Percentiles rank a stretch among this genome's conserved stretches.
Conservation (phyloP, 768 basidiomycete genomes). For the Coprinopsis sp. region DNA sequence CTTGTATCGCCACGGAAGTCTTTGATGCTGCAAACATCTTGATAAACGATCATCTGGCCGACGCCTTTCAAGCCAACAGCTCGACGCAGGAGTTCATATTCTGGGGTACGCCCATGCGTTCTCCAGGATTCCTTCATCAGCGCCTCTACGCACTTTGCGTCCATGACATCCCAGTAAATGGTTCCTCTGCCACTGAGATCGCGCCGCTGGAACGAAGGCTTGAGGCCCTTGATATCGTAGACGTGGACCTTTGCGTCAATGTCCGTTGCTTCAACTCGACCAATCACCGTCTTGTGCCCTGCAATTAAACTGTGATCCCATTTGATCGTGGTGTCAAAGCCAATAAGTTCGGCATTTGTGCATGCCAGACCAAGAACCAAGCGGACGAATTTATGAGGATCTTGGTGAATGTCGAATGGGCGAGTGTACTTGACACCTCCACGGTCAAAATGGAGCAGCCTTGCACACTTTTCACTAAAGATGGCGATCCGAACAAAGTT, state of each 20-base stretch:
- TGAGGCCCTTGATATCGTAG: neutral
- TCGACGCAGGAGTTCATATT: neutral
- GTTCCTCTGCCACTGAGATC: neutral
- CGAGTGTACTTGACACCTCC: neutral
- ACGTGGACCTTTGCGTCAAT: no score
- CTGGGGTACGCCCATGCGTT: neutral
- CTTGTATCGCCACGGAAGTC: neutral
- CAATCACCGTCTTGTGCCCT: no score
- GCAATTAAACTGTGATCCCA: no score
- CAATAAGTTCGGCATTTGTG: no score
- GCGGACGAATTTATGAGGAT: no score
- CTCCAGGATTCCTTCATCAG: neutral
- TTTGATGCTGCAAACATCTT: neutral
- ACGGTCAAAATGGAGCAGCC: neutral
- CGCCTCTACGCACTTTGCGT: neutral
- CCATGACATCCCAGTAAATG: neutral
- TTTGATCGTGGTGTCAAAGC: no score
- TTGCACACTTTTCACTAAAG: neutral
- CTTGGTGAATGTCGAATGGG: neutral
- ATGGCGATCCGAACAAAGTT: neutral
- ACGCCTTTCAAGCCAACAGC: neutral
- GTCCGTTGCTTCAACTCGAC: no score
- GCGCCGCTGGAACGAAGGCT: neutral
- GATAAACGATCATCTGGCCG: neutral
- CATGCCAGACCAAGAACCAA: no score